phyloP scores from a whole-genome alignment of 1,139 yeast species.

The Petasospora fabianii region DNA sequence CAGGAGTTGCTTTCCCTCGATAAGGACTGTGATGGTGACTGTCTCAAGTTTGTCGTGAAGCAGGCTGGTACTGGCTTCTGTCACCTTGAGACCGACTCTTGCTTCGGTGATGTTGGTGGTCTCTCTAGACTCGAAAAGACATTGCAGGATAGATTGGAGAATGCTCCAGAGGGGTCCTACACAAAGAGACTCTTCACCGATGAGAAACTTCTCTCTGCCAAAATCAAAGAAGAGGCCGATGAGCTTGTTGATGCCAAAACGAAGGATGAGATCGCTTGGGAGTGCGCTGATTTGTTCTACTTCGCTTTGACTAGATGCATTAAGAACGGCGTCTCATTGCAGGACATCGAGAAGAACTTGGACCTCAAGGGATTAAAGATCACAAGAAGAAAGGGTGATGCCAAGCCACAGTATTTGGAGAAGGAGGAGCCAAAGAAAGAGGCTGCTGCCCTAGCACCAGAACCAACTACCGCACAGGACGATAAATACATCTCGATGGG shows the following conservation, averaged over 20 bases:
- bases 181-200: conserved; percentile 85
- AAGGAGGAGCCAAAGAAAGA: conserved; percentile 23
- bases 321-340: conserved; percentile 72
- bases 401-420: conserved; percentile 69
- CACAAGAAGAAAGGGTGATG: conserved; percentile 93
- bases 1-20: conserved; percentile 66
- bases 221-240: conserved; percentile 94
- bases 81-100: conserved; percentile 75
- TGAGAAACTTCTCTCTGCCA: conserved; percentile 69
- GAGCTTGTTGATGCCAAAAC: conserved; percentile 81
- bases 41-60: conserved; percentile 78
- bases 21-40: conserved; percentile 90
- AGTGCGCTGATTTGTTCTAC: conserved; percentile 91
- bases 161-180: conserved; percentile 89
- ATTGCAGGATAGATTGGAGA: conserved; percentile 46
- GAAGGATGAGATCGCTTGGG: conserved; percentile 86
- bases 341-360: conserved; percentile 79
- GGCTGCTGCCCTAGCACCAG: no score
- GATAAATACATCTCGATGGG: conserved; percentile 53
- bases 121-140: conserved; percentile 64
- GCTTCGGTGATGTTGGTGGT: conserved; percentile 72
- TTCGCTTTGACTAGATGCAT: conserved; percentile 87
- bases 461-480: no score
- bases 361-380: conserved; percentile 82
- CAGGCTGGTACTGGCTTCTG: conserved; percentile 89